Percentiles rank a stretch among this genome's conserved stretches.
Conservation (phyloP, 306 rosid species). For the Spatholobus suberectus region DNA sequence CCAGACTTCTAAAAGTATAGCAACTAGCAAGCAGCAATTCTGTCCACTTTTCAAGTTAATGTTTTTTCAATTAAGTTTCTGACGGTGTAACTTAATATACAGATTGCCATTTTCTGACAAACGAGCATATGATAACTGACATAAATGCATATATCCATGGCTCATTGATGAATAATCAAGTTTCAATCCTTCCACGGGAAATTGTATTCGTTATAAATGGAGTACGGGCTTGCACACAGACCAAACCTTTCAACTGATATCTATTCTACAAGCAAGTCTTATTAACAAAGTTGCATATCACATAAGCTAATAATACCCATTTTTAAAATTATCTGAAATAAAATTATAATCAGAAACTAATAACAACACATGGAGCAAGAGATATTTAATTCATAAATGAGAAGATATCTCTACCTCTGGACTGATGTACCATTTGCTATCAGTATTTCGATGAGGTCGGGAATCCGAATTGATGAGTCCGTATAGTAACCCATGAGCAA, state of each 20-base stretch:
- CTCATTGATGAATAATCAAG: neutral
- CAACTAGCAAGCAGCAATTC: constrained; percentile 1
- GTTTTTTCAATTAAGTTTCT: neutral
- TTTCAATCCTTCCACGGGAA: constrained; percentile 6
- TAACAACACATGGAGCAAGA: neutral
- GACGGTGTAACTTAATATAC: constrained; percentile 3
- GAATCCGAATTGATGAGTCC: constrained; percentile 96
- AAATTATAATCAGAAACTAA: constrained; percentile 33
- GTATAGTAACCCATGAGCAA: constrained; percentile 70
- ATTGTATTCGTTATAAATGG: neutral
- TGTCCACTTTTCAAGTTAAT: neutral
- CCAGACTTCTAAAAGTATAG: neutral
- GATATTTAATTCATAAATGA: neutral
- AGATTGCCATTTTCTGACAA: constrained; percentile 18
- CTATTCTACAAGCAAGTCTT: neutral
- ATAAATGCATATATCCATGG: constrained; percentile 10
- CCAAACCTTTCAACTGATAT: neutral
- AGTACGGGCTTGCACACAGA: neutral
- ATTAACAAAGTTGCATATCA: neutral
- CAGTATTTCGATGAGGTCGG: constrained; percentile 80
- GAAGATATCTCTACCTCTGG: constrained; percentile 62
- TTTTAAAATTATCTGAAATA: neutral
- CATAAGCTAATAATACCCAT: neutral
- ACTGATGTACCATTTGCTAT: constrained; percentile 97
- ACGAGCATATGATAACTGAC: constrained; percentile 5